Evolutionary conservation across 2,329 filamentous ascomycete species (phyloP).

Genomic region (Fonsecaea multimorphosa): DNA sequence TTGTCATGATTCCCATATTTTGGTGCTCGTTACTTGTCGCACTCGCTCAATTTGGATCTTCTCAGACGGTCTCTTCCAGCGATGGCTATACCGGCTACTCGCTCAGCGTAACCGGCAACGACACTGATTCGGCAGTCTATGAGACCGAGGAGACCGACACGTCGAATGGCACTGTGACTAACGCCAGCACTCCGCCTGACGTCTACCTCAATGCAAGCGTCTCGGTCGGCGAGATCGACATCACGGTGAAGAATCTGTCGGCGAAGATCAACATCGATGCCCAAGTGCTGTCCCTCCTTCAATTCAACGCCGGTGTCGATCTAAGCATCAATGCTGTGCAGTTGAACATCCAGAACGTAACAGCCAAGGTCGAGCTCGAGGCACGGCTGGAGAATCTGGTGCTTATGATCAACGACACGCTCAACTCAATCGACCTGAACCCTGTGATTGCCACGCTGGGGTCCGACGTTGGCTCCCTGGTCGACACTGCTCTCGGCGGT

Average conservation of each 20-base stretch:
- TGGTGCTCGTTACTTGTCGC: conserved; percentile 5
- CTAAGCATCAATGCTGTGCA: conserved; percentile 63
- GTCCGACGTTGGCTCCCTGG: conserved; percentile 55
- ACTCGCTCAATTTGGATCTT: neutral
- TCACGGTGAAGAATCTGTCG: conserved; percentile 65
- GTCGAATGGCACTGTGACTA: conserved; percentile 47
- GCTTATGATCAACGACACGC: conserved; percentile 63
- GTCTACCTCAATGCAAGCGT: conserved; percentile 67
- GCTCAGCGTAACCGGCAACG: conserved; percentile 50
- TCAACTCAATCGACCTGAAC: conserved; percentile 66
- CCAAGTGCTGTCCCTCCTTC: conserved; percentile 63
- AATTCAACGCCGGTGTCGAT: conserved; percentile 67
- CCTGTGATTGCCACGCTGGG: conserved; percentile 64
- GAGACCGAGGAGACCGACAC: conserved; percentile 58
- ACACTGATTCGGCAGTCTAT: conserved; percentile 59
- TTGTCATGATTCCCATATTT: conserved; percentile 10
- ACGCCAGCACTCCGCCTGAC: conserved; percentile 57
- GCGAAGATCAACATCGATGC: conserved; percentile 67
- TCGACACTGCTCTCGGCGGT: conserved; percentile 50
- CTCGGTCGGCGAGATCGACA: conserved; percentile 63
- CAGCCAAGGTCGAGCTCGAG: conserved; percentile 64
- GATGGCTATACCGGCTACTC: conserved; percentile 64
- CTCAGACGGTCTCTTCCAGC: conserved; percentile 25
- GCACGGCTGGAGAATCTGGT: conserved; percentile 66
- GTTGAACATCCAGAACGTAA: conserved; percentile 64